Conservation (phyloP, 139 green algal genomes). For the Tetradesmus lagerheimii region DNA sequence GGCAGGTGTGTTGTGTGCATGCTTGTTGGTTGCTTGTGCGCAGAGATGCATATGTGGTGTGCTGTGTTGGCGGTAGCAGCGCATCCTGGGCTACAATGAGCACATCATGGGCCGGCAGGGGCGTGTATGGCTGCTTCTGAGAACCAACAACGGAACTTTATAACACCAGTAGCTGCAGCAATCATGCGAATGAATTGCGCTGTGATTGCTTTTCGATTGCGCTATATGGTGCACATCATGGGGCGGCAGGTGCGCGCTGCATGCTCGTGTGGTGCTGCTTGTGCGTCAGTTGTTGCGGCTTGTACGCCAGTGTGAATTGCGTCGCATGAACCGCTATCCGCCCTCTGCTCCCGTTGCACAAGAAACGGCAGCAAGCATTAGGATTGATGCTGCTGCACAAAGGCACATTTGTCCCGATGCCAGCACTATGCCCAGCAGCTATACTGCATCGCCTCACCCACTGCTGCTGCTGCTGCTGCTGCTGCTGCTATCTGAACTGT, state of each 20-base stretch:
- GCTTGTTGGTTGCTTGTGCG: background rate
- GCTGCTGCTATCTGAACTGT: background rate
- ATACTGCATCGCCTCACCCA: background rate
- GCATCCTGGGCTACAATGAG: slow-evolving; percentile 68
- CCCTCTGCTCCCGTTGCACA: too few relatives aligned
- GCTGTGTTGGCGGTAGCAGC: slow-evolving; percentile 63
- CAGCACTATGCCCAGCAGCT: too few relatives aligned
- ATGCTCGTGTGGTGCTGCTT: background rate
- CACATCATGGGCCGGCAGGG: slow-evolving; percentile 28
- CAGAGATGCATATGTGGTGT: too few relatives aligned
- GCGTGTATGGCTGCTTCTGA: background rate
- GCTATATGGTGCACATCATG: slow-evolving; percentile 32
- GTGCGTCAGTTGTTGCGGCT: too few relatives aligned
- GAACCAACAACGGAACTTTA: too few relatives aligned
- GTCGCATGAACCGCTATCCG: too few relatives aligned
- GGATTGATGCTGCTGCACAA: too few relatives aligned
- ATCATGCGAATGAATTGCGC: too few relatives aligned
- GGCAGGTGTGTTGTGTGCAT: background rate
- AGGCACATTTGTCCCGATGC: too few relatives aligned
- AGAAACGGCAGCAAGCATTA: too few relatives aligned
- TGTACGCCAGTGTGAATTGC: too few relatives aligned
- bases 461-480: slow-evolving; percentile 1
- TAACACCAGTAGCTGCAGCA: too few relatives aligned
- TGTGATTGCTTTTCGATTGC: slow-evolving; percentile 80
- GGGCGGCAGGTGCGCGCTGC: background rate